phyloP scores from a whole-genome alignment of 805 yeast genomes.

The Candida broadrunensis region DNA sequence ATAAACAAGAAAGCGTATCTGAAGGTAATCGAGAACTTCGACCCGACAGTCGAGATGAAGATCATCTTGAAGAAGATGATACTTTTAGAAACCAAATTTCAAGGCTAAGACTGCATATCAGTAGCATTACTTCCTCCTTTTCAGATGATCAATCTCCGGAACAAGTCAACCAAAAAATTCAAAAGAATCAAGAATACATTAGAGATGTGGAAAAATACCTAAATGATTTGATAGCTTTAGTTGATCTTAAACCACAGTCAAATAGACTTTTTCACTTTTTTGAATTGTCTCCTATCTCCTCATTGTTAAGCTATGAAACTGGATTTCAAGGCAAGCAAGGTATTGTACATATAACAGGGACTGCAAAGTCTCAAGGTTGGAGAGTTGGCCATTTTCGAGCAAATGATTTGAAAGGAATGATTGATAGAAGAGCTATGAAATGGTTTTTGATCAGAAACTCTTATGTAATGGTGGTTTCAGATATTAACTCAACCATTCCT shows the following conservation, averaged over 20 bases:
- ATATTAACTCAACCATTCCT: slow-evolving; percentile 81
- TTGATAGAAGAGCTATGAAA: slow-evolving; percentile 83
- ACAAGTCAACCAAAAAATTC: slow-evolving; percentile 18
- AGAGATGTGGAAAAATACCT: slow-evolving; percentile 64
- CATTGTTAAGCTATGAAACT: slow-evolving; percentile 76
- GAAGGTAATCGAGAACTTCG: neutral
- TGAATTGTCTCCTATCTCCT: slow-evolving; percentile 86
- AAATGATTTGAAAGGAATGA: slow-evolving; percentile 80
- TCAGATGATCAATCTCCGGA: slow-evolving; percentile 27
- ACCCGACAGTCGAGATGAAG: neutral
- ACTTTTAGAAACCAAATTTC: slow-evolving; percentile 12
- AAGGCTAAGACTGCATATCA: slow-evolving; percentile 26
- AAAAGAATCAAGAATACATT: slow-evolving; percentile 37
- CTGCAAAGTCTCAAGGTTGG: slow-evolving; percentile 93
- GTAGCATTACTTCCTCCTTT: slow-evolving; percentile 22
- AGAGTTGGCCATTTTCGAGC: slow-evolving; percentile 84
- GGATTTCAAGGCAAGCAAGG: slow-evolving; percentile 91
- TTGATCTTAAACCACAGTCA: slow-evolving; percentile 75
- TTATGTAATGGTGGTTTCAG: slow-evolving; percentile 81
- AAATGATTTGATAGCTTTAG: slow-evolving; percentile 52
- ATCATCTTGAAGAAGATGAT: neutral
- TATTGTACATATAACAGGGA: slow-evolving; percentile 69
- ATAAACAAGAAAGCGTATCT: neutral
- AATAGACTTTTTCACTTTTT: slow-evolving; percentile 81
- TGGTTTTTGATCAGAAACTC: slow-evolving; percentile 90